Conservation (phyloP, 352 stramenopile genomes). For the Pythium aquatile region DNA sequence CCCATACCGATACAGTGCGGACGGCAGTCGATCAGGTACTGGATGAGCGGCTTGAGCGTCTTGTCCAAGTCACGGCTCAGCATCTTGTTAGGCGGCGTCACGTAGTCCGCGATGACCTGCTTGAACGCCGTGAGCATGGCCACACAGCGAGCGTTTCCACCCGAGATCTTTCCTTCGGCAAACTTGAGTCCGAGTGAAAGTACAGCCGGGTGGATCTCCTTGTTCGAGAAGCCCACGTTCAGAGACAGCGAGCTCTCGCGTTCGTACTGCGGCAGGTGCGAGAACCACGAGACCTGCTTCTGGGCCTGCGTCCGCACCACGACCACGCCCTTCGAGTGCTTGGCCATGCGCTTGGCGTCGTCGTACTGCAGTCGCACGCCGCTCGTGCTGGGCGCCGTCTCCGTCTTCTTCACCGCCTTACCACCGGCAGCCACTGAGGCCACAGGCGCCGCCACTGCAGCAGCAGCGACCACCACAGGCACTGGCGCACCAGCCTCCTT, state of each 20-base stretch:
- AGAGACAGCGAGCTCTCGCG: constrained; percentile 73
- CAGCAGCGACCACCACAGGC: background rate
- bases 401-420: constrained; percentile 46
- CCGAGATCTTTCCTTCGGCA: constrained; percentile 85
- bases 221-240: constrained; percentile 70
- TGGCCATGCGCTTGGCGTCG: constrained; percentile 75
- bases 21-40: constrained; percentile 94
- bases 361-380: constrained; percentile 73
- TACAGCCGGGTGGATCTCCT: constrained; percentile 88
- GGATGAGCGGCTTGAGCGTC: constrained; percentile 91
- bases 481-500: constrained; percentile 49
- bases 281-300: constrained; percentile 83
- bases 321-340: constrained; percentile 65
- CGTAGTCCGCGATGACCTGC: constrained; percentile 90
- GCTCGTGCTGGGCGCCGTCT: constrained; percentile 32
- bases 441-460: background rate
- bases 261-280: constrained; percentile 83
- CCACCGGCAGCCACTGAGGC: constrained; percentile 8
- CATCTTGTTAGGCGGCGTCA: constrained; percentile 70
- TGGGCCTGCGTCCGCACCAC: constrained; percentile 74
- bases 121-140: constrained; percentile 94
- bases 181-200: constrained; percentile 92
- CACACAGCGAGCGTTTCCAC: constrained; percentile 91
- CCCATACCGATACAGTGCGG: constrained; percentile 94
- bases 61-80: constrained; percentile 87